A percentile compares a stretch with the other conserved stretches of the same genome.
Evolutionary conservation across 768 basidiomycete species (phyloP).

Genomic region (Lactarius quietus): DNA sequence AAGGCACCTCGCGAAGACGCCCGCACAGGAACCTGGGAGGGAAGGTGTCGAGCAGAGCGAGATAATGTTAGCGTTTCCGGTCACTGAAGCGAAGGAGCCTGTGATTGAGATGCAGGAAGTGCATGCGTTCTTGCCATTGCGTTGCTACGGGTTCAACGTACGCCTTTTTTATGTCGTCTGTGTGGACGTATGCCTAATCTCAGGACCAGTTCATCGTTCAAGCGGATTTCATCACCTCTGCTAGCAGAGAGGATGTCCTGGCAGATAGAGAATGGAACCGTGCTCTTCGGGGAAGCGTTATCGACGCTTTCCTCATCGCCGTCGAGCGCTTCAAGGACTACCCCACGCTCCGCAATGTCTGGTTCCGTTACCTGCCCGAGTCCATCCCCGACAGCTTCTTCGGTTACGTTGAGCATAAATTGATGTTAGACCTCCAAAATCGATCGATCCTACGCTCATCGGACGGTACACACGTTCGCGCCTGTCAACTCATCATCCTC

Average conservation of each 20-base stretch:
- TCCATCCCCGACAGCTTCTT: slow-evolving; percentile 26
- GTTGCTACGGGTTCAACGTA: slow-evolving; percentile 29
- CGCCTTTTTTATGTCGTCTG: slow-evolving; percentile 3
- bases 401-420: slow-evolving; percentile 14
- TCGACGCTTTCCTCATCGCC: slow-evolving; percentile 28
- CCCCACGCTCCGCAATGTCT: slow-evolving; percentile 25
- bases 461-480: slow-evolving; percentile 17
- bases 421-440: slow-evolving; percentile 11
- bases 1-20: slow-evolving; percentile 19
- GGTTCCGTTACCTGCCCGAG: slow-evolving; percentile 31
- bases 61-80: slow-evolving; percentile 29
- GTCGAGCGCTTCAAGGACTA: slow-evolving; percentile 23
- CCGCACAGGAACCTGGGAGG: slow-evolving; percentile 23
- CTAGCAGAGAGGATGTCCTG: slow-evolving; percentile 32
- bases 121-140: slow-evolving; percentile 30
- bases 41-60: slow-evolving; percentile 24
- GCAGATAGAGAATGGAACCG: slow-evolving; percentile 29
- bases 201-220: slow-evolving; percentile 31
- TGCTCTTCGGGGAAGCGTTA: slow-evolving; percentile 25
- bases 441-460: slow-evolving; percentile 25
- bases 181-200: background rate
- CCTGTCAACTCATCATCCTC: slow-evolving; percentile 18
- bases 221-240: slow-evolving; percentile 32
- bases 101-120: slow-evolving; percentile 22
- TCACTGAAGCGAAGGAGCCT: slow-evolving; percentile 22